Evolutionary conservation across 2,329 filamentous ascomycete species (phyloP), one percentile per base, ranked within the genome.

Genomic region (Elsinoe perseae): DNA sequence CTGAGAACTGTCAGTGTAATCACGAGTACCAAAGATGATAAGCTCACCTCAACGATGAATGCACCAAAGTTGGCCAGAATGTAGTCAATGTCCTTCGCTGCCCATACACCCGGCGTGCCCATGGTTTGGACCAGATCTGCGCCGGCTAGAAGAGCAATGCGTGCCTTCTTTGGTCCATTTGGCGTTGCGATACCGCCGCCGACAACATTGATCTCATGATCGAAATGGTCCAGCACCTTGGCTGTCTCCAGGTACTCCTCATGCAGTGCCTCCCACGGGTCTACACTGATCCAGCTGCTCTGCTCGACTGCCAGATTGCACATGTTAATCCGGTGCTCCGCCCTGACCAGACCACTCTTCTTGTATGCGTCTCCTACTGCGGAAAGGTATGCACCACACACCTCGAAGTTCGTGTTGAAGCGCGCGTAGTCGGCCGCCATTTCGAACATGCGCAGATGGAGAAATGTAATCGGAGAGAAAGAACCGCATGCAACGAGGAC

Each of bases 241-340:
- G 91, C 92, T 0, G 92, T 97, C 14, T 90, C 89, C 60, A 89
- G 85, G 68, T 95, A 97, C 62, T 87, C 80, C 65, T 85, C 81
- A 72, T 95, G 84, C 64, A 86, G 76, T n/a, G 89, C 87, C 76
- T 95, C 91, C 85, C 87, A 95, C 0, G 87, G 83, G 68, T 95
- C 89, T 44, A 93, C 87, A 46, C 89, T 89, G 59, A 95, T 77
- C 84, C 87, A 90, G 64, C 83, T 82, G 52, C 85, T 84, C 53
- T 87, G 84, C 63, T 86, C 80, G 21, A 89, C 84, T 6, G 89
- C 90, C 34, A 95, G 77, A 64, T 87, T 81, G 71, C 89, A 95
- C 91, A 96, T 96, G 61, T 85, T 83, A 61, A 93, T 80, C 75
- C 86, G 76, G 70, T 91, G 85, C 58, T 83, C 76, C 32, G 87